These are phyloP conservation scores for Mucor lusitanicus DNA, from an alignment of 371 early-diverging fungal species.

Conservation along the genomic window DNA sequence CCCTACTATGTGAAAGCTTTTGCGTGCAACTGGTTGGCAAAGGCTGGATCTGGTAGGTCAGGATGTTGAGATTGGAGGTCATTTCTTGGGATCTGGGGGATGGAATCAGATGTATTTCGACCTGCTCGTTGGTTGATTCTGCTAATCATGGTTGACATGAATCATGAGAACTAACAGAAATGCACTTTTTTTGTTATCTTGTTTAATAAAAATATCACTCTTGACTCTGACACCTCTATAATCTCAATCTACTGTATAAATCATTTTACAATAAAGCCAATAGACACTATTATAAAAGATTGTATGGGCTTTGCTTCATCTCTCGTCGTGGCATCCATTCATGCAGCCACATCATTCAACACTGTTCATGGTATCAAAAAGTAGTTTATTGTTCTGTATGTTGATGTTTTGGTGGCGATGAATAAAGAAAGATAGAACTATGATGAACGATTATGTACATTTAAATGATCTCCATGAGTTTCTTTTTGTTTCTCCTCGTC, in stretches of 20 bases:
- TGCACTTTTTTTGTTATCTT: background rate
- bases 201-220: no score
- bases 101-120: background rate
- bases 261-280: no score
- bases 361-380: conserved; percentile 1
- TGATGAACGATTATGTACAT: conserved; percentile 2
- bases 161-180: background rate
- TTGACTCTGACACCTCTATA: no score
- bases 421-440: background rate
- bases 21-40: background rate
- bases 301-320: no score
- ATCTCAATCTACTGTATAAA: no score
- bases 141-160: background rate
- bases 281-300: no score
- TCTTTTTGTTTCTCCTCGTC: background rate
- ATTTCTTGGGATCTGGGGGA: background rate
- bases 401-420: background rate
- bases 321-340: no score
- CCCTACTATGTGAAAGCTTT: background rate
- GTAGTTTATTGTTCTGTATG: conserved; percentile 1
- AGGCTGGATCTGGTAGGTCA: background rate
- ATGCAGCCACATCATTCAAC: no score
- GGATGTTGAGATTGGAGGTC: background rate
- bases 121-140: background rate
- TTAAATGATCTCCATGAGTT: background rate